Conservation (phyloP, 305 asterid species). For the Plantago coronopus region DNA sequence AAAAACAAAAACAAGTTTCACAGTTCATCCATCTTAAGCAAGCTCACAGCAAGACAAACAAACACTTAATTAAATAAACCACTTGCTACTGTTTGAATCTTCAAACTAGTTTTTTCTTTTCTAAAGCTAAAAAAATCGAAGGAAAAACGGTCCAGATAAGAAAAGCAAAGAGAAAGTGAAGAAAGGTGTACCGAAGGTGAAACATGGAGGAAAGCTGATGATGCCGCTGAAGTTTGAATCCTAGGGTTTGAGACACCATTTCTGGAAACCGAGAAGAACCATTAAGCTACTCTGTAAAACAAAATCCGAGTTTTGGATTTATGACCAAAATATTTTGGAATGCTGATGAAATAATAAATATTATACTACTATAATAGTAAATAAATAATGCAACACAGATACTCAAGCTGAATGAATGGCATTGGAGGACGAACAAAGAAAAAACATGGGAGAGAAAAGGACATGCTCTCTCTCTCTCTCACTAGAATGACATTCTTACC, state of each 20-base stretch:
- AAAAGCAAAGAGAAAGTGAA: slow-evolving; percentile 1
- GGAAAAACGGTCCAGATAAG: background rate
- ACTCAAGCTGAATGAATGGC: no score
- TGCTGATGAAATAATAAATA: slow-evolving; percentile 5
- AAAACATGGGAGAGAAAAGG: no score
- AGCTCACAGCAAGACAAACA: slow-evolving; percentile 4
- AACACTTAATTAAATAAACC: no score
- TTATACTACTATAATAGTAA: no score
- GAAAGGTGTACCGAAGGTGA: slow-evolving; percentile 31
- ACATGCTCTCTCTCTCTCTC: no score
- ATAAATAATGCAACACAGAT: no score
- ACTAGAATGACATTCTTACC: no score
- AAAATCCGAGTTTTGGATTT: slow-evolving; percentile 11
- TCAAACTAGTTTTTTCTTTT: background rate
- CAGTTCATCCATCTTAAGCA: background rate
- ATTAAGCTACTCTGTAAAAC: slow-evolving; percentile 5
- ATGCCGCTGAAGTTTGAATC: slow-evolving; percentile 24
- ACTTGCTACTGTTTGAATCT: no score
- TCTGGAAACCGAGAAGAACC: slow-evolving; percentile 17
- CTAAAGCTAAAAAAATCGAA: background rate
- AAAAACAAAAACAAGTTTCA: background rate
- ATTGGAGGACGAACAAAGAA: no score
- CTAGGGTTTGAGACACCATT: slow-evolving; percentile 31
- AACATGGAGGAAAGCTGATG: slow-evolving; percentile 26
- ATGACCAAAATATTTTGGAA: slow-evolving; percentile 10